Evolutionary conservation across 768 basidiomycete species (phyloP).

Genomic region (Saitozyma podzolica): DNA sequence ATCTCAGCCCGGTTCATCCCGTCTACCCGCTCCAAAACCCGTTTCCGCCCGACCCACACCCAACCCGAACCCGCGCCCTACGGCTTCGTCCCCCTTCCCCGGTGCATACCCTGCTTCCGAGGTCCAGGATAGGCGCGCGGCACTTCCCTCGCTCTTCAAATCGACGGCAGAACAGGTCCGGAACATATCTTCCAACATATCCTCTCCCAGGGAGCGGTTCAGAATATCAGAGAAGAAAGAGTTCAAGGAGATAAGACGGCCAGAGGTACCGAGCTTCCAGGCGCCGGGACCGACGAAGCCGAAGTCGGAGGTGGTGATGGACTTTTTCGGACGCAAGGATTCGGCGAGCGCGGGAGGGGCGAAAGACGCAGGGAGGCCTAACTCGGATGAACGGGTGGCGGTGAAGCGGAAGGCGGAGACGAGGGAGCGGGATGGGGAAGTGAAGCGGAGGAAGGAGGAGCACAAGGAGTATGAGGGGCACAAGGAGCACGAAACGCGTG

Average conservation of each 20-base stretch:
- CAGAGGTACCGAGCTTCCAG: constrained; percentile 16
- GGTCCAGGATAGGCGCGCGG: background rate
- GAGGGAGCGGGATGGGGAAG: background rate
- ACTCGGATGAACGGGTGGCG: background rate
- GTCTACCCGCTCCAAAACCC: background rate
- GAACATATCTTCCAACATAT: background rate
- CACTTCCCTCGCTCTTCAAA: constrained; percentile 17
- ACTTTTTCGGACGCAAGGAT: background rate
- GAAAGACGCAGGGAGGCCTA: background rate
- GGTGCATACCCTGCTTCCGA: constrained; percentile 14
- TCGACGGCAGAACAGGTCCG: constrained; percentile 1
- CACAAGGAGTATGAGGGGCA: too few relatives aligned
- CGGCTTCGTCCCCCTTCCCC: constrained; percentile 9
- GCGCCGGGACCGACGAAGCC: constrained; percentile 10
- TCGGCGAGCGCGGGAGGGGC: background rate
- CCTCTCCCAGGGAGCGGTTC: constrained; percentile 9
- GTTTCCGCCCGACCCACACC: constrained; percentile 2
- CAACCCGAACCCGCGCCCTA: background rate
- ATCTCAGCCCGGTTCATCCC: background rate
- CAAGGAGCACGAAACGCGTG: too few relatives aligned
- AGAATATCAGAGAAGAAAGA: constrained; percentile 4
- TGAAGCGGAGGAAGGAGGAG: too few relatives aligned
- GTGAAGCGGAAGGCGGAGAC: background rate
- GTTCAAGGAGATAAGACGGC: constrained; percentile 12
- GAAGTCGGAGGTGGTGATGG: constrained; percentile 1